Evolutionary conservation across 805 yeast species (phyloP).

Genomic region (Hanseniaspora valbyensis): DNA sequence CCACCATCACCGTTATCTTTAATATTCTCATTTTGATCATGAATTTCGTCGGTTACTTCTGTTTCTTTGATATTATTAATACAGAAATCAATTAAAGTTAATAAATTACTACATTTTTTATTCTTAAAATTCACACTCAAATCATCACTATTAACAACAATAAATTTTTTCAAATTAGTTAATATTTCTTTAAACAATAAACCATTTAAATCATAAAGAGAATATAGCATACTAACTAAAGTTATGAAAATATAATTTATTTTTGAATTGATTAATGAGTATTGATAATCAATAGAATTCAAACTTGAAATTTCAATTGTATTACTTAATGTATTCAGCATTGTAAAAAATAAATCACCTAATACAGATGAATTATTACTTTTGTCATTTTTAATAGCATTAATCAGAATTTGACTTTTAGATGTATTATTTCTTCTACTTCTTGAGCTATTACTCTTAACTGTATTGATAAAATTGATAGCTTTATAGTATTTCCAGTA

Average conservation of each 20-base stretch:
- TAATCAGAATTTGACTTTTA: not conserved
- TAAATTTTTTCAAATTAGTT: not conserved
- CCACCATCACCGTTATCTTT: not conserved
- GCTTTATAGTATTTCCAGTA: conserved; percentile 10
- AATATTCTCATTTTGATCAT: too few species aligned
- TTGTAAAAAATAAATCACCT: not conserved
- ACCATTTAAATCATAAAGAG: not conserved
- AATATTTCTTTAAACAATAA: not conserved
- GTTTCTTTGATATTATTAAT: not conserved
- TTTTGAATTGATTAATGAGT: not conserved
- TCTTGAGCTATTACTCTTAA: not conserved
- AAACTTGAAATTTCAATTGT: not conserved
- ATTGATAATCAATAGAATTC: not conserved
- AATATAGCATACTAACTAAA: not conserved
- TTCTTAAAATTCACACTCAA: not conserved
- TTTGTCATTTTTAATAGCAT: not conserved
- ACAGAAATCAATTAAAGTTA: not conserved
- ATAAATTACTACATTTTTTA: not conserved
- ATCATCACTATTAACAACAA: not conserved
- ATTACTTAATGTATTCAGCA: not conserved
- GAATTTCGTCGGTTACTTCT: not conserved
- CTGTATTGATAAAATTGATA: not conserved
- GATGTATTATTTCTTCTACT: not conserved
- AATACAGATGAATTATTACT: not conserved
- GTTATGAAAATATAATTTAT: not conserved